Conservation (phyloP, 2,329 filamentous ascomycete genomes). For the Exophiala oligosperma region DNA sequence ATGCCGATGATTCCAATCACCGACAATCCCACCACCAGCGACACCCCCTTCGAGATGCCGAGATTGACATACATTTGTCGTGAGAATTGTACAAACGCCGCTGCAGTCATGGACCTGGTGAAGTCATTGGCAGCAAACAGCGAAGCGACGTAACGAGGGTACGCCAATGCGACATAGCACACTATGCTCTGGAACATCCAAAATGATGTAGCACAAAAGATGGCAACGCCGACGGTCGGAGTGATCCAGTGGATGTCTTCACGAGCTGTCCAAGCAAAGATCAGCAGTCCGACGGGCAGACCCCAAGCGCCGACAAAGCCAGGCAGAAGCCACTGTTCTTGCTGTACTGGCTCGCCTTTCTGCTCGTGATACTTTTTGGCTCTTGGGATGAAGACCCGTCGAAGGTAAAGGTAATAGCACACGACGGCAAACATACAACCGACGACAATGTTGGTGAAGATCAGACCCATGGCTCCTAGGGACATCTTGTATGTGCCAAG, state of each 20-base stretch:
- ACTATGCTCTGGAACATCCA: conserved; percentile 31
- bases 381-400: conserved; percentile 47
- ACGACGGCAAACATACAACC: conserved; percentile 54
- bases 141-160: conserved; percentile 28
- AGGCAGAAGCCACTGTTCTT: conserved; percentile 53
- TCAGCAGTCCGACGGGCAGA: conserved; percentile 16
- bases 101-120: conserved; percentile 32
- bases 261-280: conserved; percentile 55
- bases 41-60: conserved; percentile 34
- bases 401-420: conserved; percentile 50
- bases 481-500: conserved; percentile 60
- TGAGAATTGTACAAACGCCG: conserved; percentile 38
- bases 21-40: conserved; percentile 38
- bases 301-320: conserved; percentile 46
- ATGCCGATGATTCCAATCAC: conserved; percentile 22
- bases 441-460: conserved; percentile 61
- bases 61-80: conserved; percentile 36
- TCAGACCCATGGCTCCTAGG: conserved; percentile 57
- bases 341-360: conserved; percentile 49
- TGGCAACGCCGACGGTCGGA: conserved; percentile 20
- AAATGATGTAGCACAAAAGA: conserved; percentile 26
- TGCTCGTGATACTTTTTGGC: conserved; percentile 44
- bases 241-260: conserved; percentile 49
- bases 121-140: conserved; percentile 33
- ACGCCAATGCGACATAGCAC: conserved; percentile 28